A percentile compares a stretch with the other conserved stretches of the same genome.
Conservation (phyloP, 163 green algal genomes). For the Chlorella variabilis region DNA sequence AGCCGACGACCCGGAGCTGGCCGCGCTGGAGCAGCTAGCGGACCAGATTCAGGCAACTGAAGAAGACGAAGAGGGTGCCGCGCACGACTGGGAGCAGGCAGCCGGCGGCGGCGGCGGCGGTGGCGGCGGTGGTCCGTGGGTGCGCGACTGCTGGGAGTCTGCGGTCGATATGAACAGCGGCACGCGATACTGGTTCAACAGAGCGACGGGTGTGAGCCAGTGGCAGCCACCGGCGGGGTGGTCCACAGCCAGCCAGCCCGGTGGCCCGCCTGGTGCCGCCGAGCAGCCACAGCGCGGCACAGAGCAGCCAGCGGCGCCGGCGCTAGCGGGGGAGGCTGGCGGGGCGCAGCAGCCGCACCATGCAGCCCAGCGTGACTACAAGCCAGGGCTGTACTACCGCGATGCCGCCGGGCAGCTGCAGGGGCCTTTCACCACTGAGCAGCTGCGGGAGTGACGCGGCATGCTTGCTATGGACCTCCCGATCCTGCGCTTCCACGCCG, state of each 20-base stretch:
- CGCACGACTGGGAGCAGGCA: too few species aligned
- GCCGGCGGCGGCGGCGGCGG: background rate
- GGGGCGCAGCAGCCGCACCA: slow-evolving; percentile 28
- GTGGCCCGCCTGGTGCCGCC: background rate
- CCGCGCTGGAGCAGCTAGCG: background rate
- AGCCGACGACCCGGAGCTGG: background rate
- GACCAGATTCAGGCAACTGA: too few species aligned
- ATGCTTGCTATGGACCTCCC: slow-evolving; percentile 49
- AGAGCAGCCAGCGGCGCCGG: background rate
- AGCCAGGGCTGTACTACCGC: slow-evolving; percentile 27
- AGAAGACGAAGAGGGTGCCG: too few species aligned
- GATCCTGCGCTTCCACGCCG: background rate
- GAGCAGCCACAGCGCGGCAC: background rate
- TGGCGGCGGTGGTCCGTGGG: background rate
- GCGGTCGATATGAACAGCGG: slow-evolving; percentile 26
- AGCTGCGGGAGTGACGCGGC: slow-evolving; percentile 39
- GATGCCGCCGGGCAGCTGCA: slow-evolving; percentile 21
- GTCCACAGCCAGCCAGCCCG: background rate
- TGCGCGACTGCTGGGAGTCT: slow-evolving; percentile 27
- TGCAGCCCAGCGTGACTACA: background rate
- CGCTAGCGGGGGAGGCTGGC: slow-evolving; percentile 22
- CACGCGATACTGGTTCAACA: slow-evolving; percentile 38
- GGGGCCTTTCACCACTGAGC: slow-evolving; percentile 41
- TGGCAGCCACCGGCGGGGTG: slow-evolving; percentile 31
- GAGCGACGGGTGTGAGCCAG: slow-evolving; percentile 24